Conservation (phyloP, 805 yeast genomes). For the Candida xiaguanensis region DNA sequence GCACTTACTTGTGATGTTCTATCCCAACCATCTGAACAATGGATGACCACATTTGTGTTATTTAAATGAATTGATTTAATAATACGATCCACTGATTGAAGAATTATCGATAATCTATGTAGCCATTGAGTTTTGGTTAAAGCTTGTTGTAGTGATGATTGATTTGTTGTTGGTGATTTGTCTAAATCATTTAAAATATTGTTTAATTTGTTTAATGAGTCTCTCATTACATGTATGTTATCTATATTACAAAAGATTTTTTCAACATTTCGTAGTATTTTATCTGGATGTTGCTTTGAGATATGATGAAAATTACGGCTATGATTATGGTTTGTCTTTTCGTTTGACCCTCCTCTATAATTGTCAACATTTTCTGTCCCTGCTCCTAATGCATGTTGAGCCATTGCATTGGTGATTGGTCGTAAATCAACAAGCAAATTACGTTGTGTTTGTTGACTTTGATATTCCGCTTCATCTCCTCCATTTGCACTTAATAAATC, state of each 20-base stretch:
- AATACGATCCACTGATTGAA: constrained; percentile 74
- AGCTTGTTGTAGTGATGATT: constrained; percentile 38
- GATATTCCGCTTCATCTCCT: constrained; percentile 17
- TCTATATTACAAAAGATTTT: constrained; percentile 87
- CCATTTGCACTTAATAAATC: not conserved
- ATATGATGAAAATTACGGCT: not conserved
- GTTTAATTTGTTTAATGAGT: constrained; percentile 62
- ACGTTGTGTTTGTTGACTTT: constrained; percentile 32
- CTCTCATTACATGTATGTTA: constrained; percentile 93
- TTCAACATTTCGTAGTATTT: constrained; percentile 34
- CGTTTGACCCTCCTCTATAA: constrained; percentile 45
- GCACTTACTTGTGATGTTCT: constrained; percentile 88
- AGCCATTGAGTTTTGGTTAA: constrained; percentile 77
- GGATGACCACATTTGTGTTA: constrained; percentile 78
- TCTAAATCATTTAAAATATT: constrained; percentile 69
- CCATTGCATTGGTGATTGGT: constrained; percentile 92
- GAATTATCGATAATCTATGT: constrained; percentile 59
- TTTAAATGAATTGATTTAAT: constrained; percentile 80
- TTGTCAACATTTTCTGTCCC: constrained; percentile 93
- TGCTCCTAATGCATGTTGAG: constrained; percentile 96
- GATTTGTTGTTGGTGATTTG: constrained; percentile 29
- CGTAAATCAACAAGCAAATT: constrained; percentile 85
- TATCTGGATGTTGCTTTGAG: not conserved
- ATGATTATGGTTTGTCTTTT: not conserved
- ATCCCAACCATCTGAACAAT: constrained; percentile 99